Conservation (phyloP, 768 basidiomycete species). For the Grammothele lineata region DNA sequence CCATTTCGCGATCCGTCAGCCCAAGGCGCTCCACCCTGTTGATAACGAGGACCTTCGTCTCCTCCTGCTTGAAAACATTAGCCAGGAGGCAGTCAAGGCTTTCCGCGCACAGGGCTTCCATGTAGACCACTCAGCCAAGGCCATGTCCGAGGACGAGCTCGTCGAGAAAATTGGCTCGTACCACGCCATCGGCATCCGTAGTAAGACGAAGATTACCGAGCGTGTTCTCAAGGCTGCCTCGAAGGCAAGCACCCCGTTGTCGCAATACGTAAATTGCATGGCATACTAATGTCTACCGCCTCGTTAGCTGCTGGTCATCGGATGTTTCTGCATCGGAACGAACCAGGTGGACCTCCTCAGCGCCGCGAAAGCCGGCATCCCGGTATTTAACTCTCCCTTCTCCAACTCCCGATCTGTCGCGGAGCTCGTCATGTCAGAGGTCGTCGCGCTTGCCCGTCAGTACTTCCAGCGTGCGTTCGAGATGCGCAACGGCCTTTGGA, state of each 20-base stretch:
- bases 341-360: slow-evolving; percentile 92
- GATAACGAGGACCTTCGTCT: slow-evolving; percentile 80
- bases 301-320: slow-evolving; percentile 86
- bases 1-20: slow-evolving; percentile 41
- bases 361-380: slow-evolving; percentile 84
- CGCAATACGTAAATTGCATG: too few relatives aligned
- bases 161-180: slow-evolving; percentile 77
- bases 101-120: slow-evolving; percentile 83
- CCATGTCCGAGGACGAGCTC: slow-evolving; percentile 92
- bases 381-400: slow-evolving; percentile 99
- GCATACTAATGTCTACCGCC: neutral
- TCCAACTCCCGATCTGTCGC: slow-evolving; percentile 99
- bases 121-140: slow-evolving; percentile 84
- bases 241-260: slow-evolving; percentile 49
- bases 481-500: slow-evolving; percentile 89
- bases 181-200: slow-evolving; percentile 94
- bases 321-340: slow-evolving; percentile 99
- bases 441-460: slow-evolving; percentile 92
- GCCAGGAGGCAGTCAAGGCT: slow-evolving; percentile 77
- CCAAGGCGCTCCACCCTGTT: slow-evolving; percentile 74
- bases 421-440: slow-evolving; percentile 92
- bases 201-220: slow-evolving; percentile 95
- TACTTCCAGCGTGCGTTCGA: slow-evolving; percentile 86
- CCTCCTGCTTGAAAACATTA: slow-evolving; percentile 93
- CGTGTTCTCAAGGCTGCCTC: slow-evolving; percentile 82